Percentiles rank a stretch among this genome's conserved stretches.
phyloP scores from a whole-genome alignment of 139 green algal species.

The Eudorina sp. region DNA sequence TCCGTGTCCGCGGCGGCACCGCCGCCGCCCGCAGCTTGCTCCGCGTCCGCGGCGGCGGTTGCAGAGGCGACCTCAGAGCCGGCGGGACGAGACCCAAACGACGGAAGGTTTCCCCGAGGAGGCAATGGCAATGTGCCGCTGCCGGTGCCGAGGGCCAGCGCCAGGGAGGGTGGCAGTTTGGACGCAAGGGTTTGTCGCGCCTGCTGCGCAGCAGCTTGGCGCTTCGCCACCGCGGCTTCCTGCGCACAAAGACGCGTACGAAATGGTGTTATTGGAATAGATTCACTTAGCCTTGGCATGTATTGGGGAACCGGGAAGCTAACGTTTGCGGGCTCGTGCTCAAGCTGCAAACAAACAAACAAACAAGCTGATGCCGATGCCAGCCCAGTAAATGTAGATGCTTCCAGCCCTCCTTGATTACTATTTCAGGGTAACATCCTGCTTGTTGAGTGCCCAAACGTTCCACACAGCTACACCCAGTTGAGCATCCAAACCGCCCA shows the following conservation, averaged over 20 bases:
- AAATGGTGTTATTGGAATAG: no score
- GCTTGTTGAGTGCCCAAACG: no score
- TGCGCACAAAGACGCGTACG: no score
- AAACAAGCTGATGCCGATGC: no score
- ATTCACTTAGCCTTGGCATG: no score
- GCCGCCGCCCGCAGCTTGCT: background rate
- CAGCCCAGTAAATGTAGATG: no score
- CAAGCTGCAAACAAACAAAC: no score
- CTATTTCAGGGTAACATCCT: no score
- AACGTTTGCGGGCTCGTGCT: no score
- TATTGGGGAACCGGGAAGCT: no score
- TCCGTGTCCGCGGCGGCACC: background rate
- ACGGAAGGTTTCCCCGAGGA: background rate
- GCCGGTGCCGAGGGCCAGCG: background rate
- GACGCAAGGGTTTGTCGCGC: conserved; percentile 12
- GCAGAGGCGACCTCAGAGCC: background rate
- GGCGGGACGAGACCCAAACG: background rate
- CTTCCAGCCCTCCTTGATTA: no score
- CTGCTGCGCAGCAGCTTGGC: conserved; percentile 22
- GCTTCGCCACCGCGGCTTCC: conserved; percentile 11
- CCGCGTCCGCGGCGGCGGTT: background rate
- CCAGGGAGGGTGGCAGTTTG: conserved; percentile 36
- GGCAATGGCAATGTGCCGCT: background rate
- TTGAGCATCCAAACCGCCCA: background rate
- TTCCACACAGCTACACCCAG: conserved; percentile 16